These are phyloP conservation scores for Lodderomyces metapsilosis DNA, from an alignment of 1,139 yeast genomes.

Conservation along the genomic window DNA sequence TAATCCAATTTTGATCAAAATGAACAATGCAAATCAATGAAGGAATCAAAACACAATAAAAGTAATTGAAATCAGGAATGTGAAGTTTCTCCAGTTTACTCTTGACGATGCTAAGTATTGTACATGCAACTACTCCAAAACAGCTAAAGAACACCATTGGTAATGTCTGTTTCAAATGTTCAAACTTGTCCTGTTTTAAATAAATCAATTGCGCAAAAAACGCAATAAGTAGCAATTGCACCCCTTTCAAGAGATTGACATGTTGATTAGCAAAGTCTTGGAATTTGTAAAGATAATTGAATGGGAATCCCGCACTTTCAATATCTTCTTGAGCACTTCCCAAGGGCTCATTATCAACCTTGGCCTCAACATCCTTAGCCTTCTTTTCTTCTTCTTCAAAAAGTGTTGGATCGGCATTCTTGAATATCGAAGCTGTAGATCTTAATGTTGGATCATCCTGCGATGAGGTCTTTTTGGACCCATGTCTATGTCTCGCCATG, in stretches of 20 bases:
- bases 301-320: slow-evolving; percentile 22
- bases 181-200: slow-evolving; percentile 18
- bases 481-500: slow-evolving; percentile 5
- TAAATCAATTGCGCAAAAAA: slow-evolving; percentile 34
- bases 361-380: slow-evolving; percentile 4
- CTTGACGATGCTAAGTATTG: slow-evolving; percentile 28
- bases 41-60: slow-evolving; percentile 38
- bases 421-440: slow-evolving; percentile 24
- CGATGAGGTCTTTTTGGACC: slow-evolving; percentile 5
- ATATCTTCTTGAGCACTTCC: slow-evolving; percentile 19
- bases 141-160: slow-evolving; percentile 35
- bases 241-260: slow-evolving; percentile 28
- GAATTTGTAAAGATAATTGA: slow-evolving; percentile 27
- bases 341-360: slow-evolving; percentile 1
- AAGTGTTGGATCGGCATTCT: slow-evolving; percentile 13
- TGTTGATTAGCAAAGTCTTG: slow-evolving; percentile 44
- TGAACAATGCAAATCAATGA: slow-evolving; percentile 22
- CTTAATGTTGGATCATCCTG: slow-evolving; percentile 10
- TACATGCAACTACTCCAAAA: slow-evolving; percentile 32
- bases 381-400: slow-evolving; percentile 6
- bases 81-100: slow-evolving; percentile 18
- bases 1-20: slow-evolving; percentile 24
- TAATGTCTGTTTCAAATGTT: slow-evolving; percentile 19
- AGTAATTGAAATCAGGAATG: slow-evolving; percentile 39
- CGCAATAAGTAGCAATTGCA: slow-evolving; percentile 32